Percentiles rank a stretch among this genome's conserved stretches.
Evolutionary conservation across 176 grass and related monocot species (phyloP).

Genomic region (Ananas comosus): DNA sequence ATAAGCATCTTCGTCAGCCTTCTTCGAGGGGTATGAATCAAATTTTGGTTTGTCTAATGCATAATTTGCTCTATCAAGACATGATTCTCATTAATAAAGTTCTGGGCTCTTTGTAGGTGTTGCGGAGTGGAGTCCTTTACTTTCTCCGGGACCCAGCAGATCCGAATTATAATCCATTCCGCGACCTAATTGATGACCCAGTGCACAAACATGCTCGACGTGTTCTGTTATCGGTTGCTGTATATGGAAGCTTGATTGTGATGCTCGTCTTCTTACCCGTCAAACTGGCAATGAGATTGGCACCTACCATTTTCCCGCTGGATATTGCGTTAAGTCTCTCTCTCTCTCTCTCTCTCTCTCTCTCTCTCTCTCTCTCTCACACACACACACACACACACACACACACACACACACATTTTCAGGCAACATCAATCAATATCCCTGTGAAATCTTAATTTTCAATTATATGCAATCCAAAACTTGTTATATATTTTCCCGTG

Average conservation of each 20-base stretch:
- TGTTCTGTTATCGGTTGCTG: conserved; percentile 85
- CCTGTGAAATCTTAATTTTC: not conserved
- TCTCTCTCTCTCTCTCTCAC: too few relatives aligned
- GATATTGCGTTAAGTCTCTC: conserved; percentile 70
- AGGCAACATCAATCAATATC: too few relatives aligned
- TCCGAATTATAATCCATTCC: conserved; percentile 98
- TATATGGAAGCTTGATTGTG: conserved; percentile 98
- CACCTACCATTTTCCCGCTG: conserved; percentile 71
- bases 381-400: not conserved
- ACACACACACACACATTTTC: too few relatives aligned
- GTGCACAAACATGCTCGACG: conserved; percentile 91
- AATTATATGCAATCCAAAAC: not conserved
- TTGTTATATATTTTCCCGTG: not conserved
- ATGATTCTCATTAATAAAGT: conserved; percentile 1
- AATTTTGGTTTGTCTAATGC: not conserved
- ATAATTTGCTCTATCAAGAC: not conserved
- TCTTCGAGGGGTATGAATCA: conserved; percentile 83
- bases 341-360: too few relatives aligned
- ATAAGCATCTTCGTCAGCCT: conserved; percentile 99
- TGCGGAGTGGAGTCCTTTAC: conserved; percentile 92
- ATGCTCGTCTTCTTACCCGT: conserved; percentile 98
- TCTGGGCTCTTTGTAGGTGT: conserved; percentile 39
- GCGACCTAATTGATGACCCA: conserved; percentile 93
- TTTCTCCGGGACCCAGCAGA: conserved; percentile 93
- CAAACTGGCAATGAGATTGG: conserved; percentile 80